A percentile compares a stretch with the other conserved stretches of the same genome.
These are phyloP conservation scores for Neostapfia colusana DNA, from an alignment of 176 grass and related monocot species.

Conservation along the genomic window DNA sequence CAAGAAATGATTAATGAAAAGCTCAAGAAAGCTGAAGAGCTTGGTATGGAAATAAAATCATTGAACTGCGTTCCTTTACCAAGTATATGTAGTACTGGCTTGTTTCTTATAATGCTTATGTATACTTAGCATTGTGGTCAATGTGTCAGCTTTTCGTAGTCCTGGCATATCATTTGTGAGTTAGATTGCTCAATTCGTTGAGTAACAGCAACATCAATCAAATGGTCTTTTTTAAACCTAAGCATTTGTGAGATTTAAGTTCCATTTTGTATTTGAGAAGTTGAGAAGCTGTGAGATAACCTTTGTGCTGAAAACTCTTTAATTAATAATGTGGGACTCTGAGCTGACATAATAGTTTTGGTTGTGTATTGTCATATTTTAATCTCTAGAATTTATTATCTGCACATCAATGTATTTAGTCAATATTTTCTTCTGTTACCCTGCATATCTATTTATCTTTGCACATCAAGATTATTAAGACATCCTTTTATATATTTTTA, in stretches of 20 bases:
- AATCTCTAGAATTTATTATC: background rate
- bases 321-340: background rate
- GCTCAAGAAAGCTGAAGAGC: conserved; percentile 89
- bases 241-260: background rate
- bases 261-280: background rate
- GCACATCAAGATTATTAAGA: background rate
- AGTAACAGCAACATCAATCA: background rate
- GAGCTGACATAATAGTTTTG: background rate
- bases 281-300: background rate
- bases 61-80: background rate
- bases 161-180: background rate
- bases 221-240: background rate
- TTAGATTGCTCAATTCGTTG: background rate
- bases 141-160: background rate
- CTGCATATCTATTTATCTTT: background rate
- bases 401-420: background rate
- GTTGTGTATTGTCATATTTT: background rate
- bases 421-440: background rate
- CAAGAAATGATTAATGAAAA: conserved; percentile 99
- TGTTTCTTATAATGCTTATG: background rate
- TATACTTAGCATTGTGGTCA: background rate
- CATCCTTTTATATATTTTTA: background rate
- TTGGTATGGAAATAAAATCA: conserved; percentile 51
- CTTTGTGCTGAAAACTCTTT: background rate
- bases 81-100: background rate